phyloP scores from a whole-genome alignment of 106 monocot species.

The Iris macrosiphon region DNA sequence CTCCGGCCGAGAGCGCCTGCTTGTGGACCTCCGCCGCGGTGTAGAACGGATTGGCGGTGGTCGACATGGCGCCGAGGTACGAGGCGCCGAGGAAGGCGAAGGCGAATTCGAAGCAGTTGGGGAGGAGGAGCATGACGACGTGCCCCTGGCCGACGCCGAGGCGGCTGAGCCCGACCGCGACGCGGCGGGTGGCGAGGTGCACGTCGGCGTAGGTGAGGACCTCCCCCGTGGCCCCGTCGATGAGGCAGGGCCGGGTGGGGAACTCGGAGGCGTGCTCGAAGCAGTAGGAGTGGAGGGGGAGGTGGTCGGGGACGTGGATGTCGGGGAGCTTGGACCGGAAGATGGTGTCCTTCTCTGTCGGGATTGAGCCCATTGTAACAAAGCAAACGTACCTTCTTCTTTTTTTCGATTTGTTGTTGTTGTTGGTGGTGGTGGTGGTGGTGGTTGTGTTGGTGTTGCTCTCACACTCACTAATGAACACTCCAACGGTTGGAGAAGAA shows the following conservation, averaged over 20 bases:
- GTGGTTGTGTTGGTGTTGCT: background rate
- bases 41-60: conserved; percentile 80
- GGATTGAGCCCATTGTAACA: conserved; percentile 14
- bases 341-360: conserved; percentile 23
- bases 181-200: conserved; percentile 26
- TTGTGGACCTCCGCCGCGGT: conserved; percentile 51
- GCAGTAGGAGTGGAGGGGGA: conserved; percentile 60
- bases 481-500: background rate
- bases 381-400: no score
- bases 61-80: conserved; percentile 40
- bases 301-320: conserved; percentile 50
- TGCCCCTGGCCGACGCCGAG: conserved; percentile 35
- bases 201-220: conserved; percentile 36
- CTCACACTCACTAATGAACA: conserved; percentile 15
- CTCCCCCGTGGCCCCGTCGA: conserved; percentile 43
- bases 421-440: no score
- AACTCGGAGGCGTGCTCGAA: conserved; percentile 28
- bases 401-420: no score
- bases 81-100: conserved; percentile 67
- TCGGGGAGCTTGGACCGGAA: conserved; percentile 62
- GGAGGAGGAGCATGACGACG: conserved; percentile 59
- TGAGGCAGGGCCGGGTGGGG: conserved; percentile 41
- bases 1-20: conserved; percentile 40
- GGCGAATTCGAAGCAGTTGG: conserved; percentile 52
- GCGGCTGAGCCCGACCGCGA: conserved; percentile 30